Conservation (phyloP, 768 basidiomycete species). For the Hypsizygus marmoreus region DNA sequence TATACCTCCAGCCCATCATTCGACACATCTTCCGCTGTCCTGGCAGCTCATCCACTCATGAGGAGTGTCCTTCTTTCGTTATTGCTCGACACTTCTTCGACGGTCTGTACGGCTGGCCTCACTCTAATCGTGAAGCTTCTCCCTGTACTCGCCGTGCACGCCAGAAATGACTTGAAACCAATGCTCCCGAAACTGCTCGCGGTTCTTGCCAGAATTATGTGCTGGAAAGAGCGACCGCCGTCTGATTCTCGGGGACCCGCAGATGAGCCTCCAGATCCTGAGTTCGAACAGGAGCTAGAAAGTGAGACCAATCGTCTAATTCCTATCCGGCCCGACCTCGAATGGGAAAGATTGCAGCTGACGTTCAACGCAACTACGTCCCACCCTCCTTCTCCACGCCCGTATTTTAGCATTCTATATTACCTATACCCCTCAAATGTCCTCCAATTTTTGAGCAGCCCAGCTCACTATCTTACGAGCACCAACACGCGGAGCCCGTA, state of each 20-base stretch:
- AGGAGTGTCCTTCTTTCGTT: slow-evolving; percentile 66
- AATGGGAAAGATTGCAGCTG: slow-evolving; percentile 69
- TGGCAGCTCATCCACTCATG: slow-evolving; percentile 67
- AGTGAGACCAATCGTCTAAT: slow-evolving; percentile 39
- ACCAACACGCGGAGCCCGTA: slow-evolving; percentile 58
- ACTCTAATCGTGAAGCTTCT: slow-evolving; percentile 69
- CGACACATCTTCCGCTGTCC: slow-evolving; percentile 43
- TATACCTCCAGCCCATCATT: slow-evolving; percentile 62
- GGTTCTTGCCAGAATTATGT: slow-evolving; percentile 69
- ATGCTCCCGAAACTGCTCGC: slow-evolving; percentile 67
- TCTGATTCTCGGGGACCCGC: slow-evolving; percentile 27
- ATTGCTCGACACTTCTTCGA: slow-evolving; percentile 74
- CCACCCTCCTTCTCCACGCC: slow-evolving; percentile 58
- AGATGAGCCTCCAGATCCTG: slow-evolving; percentile 32
- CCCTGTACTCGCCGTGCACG: slow-evolving; percentile 71
- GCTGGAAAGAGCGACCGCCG: slow-evolving; percentile 65
- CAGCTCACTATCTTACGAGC: slow-evolving; percentile 61
- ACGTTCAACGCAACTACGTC: slow-evolving; percentile 57
- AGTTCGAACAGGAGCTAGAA: slow-evolving; percentile 42
- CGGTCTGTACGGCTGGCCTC: slow-evolving; percentile 63
- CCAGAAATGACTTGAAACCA: slow-evolving; percentile 53
- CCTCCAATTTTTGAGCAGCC: slow-evolving; percentile 73
- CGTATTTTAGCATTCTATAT: slow-evolving; percentile 79
- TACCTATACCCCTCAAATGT: slow-evolving; percentile 92
- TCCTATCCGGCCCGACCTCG: slow-evolving; percentile 53